A percentile compares a stretch with the other conserved stretches of the same genome.
Conservation (phyloP, 1,284 basidiomycete species). For the Boletellus dicymbophilus region DNA sequence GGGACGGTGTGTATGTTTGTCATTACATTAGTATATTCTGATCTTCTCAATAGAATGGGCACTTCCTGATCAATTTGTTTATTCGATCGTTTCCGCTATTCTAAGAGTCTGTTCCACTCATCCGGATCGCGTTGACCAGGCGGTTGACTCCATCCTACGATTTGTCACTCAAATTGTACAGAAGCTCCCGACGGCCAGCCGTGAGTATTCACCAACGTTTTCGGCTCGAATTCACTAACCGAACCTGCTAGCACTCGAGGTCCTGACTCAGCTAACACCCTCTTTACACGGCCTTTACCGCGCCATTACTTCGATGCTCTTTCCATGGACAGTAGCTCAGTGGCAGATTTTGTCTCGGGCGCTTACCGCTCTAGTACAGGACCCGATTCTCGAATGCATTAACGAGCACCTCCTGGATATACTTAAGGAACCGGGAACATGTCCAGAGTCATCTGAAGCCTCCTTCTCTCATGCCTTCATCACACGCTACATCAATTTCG, state of each 20-base stretch:
- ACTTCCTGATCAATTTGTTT: slow-evolving; percentile 79
- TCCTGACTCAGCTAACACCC: slow-evolving; percentile 77
- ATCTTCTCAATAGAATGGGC: slow-evolving; percentile 63
- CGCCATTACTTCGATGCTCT: slow-evolving; percentile 77
- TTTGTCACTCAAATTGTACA: slow-evolving; percentile 63
- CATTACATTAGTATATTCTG: slow-evolving; percentile 6
- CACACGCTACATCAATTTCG: slow-evolving; percentile 73
- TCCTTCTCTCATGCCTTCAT: slow-evolving; percentile 72
- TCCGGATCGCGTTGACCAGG: slow-evolving; percentile 46
- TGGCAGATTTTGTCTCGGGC: slow-evolving; percentile 61
- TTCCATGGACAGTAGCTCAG: slow-evolving; percentile 70
- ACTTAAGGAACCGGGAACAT: slow-evolving; percentile 50
- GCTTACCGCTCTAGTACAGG: slow-evolving; percentile 59
- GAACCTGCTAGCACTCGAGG: slow-evolving; percentile 54
- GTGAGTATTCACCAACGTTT: slow-evolving; percentile 43
- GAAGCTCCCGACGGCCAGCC: slow-evolving; percentile 52
- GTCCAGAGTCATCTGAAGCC: slow-evolving; percentile 13
- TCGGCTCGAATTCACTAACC: neutral
- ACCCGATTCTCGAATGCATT: slow-evolving; percentile 63
- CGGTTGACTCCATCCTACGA: slow-evolving; percentile 55
- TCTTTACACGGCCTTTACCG: slow-evolving; percentile 87
- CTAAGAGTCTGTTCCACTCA: slow-evolving; percentile 63
- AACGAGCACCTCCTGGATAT: slow-evolving; percentile 69
- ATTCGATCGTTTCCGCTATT: slow-evolving; percentile 72
- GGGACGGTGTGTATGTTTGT: slow-evolving; percentile 57